Conservation (phyloP, 139 green algal species). For the Auxenochlorella pyrenoidosa region DNA sequence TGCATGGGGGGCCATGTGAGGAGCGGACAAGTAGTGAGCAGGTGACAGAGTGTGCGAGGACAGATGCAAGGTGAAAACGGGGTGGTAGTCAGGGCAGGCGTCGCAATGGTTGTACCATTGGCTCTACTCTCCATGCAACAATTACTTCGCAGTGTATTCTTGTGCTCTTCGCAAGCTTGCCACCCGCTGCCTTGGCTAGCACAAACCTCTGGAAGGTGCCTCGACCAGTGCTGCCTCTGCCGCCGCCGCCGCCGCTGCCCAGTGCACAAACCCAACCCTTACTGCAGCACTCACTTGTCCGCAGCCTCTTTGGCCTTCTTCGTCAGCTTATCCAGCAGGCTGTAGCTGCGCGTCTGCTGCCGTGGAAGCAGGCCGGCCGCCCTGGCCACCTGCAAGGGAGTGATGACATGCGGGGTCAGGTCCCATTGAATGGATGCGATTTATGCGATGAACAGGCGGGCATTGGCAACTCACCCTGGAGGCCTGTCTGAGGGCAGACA, state of each 20-base stretch:
- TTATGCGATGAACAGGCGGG: not conserved
- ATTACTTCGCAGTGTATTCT: not conserved
- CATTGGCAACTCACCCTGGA: not conserved
- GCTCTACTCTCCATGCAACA: no score
- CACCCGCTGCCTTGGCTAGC: no score
- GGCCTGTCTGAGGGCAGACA: constrained; percentile 7
- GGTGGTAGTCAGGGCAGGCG: not conserved
- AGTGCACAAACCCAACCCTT: not conserved
- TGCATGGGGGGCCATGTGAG: not conserved
- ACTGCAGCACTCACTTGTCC: constrained; percentile 6
- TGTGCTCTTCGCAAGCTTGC: no score
- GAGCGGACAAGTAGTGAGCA: not conserved
- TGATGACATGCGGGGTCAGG: not conserved
- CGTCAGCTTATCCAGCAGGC: constrained; percentile 25
- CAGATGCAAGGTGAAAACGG: not conserved
- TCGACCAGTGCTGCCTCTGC: not conserved
- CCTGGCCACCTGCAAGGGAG: constrained; percentile 11
- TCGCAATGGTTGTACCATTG: no score
- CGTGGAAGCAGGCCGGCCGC: not conserved
- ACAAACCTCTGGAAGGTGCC: not conserved
- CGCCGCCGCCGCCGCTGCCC: not conserved
- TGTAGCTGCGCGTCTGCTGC: constrained; percentile 30
- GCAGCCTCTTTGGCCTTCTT: constrained; percentile 27
- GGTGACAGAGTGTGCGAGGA: no score
- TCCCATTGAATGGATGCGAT: no score